These are phyloP conservation scores for Malassezia cuniculi DNA, from an alignment of 1,284 basidiomycete species.

Conservation along the genomic window DNA sequence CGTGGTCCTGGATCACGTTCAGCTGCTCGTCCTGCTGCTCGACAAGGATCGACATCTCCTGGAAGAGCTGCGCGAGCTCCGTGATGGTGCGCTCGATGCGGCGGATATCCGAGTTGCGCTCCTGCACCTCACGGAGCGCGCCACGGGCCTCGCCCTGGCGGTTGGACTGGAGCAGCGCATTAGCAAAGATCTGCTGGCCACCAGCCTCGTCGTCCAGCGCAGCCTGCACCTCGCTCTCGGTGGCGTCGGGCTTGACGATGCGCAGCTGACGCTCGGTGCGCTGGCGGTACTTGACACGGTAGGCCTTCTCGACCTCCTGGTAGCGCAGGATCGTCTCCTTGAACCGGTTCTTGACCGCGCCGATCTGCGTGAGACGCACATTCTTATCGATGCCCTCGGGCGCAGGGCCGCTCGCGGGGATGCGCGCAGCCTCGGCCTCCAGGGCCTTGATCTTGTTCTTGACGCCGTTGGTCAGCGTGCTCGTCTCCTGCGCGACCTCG, in stretches of 20 bases:
- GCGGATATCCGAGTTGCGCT: slow-evolving; percentile 73
- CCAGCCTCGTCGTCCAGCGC: slow-evolving; percentile 65
- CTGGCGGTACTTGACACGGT: slow-evolving; percentile 82
- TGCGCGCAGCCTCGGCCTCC: slow-evolving; percentile 27
- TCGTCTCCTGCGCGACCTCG: slow-evolving; percentile 31
- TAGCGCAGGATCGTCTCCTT: slow-evolving; percentile 50
- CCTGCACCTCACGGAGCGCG: slow-evolving; percentile 79
- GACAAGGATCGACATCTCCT: slow-evolving; percentile 51
- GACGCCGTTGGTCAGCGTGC: slow-evolving; percentile 34
- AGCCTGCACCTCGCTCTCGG: slow-evolving; percentile 62
- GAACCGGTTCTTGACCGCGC: slow-evolving; percentile 48
- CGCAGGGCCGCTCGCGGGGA: slow-evolving; percentile 16
- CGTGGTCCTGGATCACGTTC: slow-evolving; percentile 31
- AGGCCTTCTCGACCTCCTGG: slow-evolving; percentile 83
- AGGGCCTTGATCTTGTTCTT: slow-evolving; percentile 41
- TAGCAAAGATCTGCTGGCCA: slow-evolving; percentile 61
- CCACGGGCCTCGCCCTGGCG: slow-evolving; percentile 70
- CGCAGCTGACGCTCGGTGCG: slow-evolving; percentile 89
- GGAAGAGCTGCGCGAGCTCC: slow-evolving; percentile 76
- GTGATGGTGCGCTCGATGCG: slow-evolving; percentile 74
- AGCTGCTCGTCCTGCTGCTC: slow-evolving; percentile 43
- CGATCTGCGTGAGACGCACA: slow-evolving; percentile 50
- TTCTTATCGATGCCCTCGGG: slow-evolving; percentile 40
- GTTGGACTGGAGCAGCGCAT: slow-evolving; percentile 66
- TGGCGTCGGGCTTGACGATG: slow-evolving; percentile 81